Evolutionary conservation across 176 grass and related monocot species (phyloP).

Genomic region (Carex littledalei): DNA sequence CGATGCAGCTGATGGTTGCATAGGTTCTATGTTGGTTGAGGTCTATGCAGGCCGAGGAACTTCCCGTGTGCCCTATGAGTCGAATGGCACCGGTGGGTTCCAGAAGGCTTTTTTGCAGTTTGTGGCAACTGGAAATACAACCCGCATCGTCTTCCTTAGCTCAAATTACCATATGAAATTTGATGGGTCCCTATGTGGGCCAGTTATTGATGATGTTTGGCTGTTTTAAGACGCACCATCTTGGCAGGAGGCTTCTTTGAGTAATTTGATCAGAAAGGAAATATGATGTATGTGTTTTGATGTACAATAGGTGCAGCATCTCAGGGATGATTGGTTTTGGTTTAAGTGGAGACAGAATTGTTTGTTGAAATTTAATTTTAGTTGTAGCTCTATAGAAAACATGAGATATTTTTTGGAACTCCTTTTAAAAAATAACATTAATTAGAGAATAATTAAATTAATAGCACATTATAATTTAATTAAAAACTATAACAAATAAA

Average conservation of each 20-base stretch:
- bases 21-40: slow-evolving; percentile 51
- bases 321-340: background rate
- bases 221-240: slow-evolving; percentile 42
- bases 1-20: slow-evolving; percentile 54
- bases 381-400: background rate
- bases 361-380: background rate
- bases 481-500: no score
- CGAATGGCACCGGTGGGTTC: slow-evolving; percentile 55
- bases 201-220: slow-evolving; percentile 61
- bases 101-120: slow-evolving; percentile 61
- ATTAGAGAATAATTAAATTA: no score
- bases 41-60: slow-evolving; percentile 45
- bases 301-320: background rate
- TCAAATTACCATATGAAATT: slow-evolving; percentile 64
- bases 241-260: slow-evolving; percentile 17
- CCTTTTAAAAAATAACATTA: background rate
- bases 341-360: background rate
- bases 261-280: background rate
- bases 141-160: slow-evolving; percentile 61
- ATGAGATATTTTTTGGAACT: background rate
- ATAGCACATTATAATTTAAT: no score
- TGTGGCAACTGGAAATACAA: slow-evolving; percentile 33
- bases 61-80: slow-evolving; percentile 58
- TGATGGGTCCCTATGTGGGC: slow-evolving; percentile 87
- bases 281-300: background rate